Conservation (phyloP, 805 yeast genomes). For the Barnettozyma wickerhamii region DNA sequence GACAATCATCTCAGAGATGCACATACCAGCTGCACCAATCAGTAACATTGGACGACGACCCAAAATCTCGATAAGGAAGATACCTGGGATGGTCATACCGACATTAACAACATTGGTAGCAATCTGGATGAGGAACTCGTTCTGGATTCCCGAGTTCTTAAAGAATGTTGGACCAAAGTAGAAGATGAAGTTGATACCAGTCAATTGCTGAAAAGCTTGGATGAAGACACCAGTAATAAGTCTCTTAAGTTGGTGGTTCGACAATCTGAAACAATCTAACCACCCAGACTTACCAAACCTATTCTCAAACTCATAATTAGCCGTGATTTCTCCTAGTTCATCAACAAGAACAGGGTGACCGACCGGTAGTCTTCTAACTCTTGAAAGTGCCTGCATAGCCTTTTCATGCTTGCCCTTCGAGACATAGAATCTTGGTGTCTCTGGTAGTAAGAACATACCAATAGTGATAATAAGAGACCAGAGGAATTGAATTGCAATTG, state of each 20-base stretch:
- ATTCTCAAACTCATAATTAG: slow-evolving; percentile 42
- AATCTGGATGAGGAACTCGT: slow-evolving; percentile 41
- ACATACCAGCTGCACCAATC: slow-evolving; percentile 61
- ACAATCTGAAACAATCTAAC: slow-evolving; percentile 32
- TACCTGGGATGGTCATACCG: slow-evolving; percentile 50
- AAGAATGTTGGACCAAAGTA: slow-evolving; percentile 67
- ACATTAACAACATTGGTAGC: slow-evolving; percentile 44
- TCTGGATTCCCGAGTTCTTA: slow-evolving; percentile 44
- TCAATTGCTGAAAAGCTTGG: slow-evolving; percentile 57
- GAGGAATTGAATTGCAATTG: slow-evolving; percentile 65
- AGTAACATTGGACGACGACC: slow-evolving; percentile 66
- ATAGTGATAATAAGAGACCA: slow-evolving; percentile 60
- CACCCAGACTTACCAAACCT: slow-evolving; percentile 26
- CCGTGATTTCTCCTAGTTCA: slow-evolving; percentile 44
- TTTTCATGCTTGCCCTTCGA: slow-evolving; percentile 50
- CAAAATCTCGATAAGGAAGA: slow-evolving; percentile 46
- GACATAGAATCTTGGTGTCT: slow-evolving; percentile 69
- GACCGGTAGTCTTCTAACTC: slow-evolving; percentile 45
- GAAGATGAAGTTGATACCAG: slow-evolving; percentile 70
- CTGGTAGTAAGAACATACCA: slow-evolving; percentile 70
- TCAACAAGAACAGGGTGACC: slow-evolving; percentile 41
- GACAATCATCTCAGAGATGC: slow-evolving; percentile 56
- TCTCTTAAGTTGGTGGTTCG: slow-evolving; percentile 38
- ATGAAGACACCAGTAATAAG: slow-evolving; percentile 39
- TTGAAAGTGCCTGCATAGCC: slow-evolving; percentile 53